A percentile compares a stretch with the other conserved stretches of the same genome.
Conservation (phyloP, 1,139 yeast species). For the Taphrina betulina region DNA sequence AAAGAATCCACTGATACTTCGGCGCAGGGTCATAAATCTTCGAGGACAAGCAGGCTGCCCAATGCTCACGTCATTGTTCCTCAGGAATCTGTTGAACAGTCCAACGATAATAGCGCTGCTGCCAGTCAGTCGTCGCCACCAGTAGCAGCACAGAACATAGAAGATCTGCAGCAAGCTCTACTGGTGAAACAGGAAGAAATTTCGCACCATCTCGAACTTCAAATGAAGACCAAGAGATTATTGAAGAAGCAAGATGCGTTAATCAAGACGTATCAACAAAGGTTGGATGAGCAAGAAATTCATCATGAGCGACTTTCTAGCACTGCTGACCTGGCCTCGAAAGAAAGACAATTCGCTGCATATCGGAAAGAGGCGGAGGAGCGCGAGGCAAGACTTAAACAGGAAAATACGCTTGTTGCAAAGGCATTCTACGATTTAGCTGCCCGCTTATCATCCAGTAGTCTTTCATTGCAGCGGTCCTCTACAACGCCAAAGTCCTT, state of each 20-base stretch:
- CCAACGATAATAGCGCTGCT: too few species aligned
- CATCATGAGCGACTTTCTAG: not conserved
- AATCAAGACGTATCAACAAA: not conserved
- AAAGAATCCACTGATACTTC: too few species aligned
- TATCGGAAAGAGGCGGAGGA: slow-evolving; percentile 5
- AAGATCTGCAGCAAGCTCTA: too few species aligned
- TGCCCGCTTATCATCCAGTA: slow-evolving; percentile 11
- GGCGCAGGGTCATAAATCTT: too few species aligned
- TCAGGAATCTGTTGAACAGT: too few species aligned
- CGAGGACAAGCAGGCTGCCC: too few species aligned
- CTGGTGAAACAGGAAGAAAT: too few species aligned
- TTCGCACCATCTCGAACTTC: too few species aligned
- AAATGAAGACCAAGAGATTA: not conserved
- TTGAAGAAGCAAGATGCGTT: slow-evolving; percentile 4
- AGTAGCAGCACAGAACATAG: too few species aligned
- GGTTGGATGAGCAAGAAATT: not conserved
- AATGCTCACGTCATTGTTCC: too few species aligned
- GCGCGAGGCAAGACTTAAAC: not conserved
- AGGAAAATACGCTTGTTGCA: slow-evolving; percentile 12
- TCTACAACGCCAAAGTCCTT: slow-evolving; percentile 2
- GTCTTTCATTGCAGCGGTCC: slow-evolving; percentile 12
- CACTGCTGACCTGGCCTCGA: not conserved
- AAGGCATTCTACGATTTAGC: slow-evolving; percentile 14
- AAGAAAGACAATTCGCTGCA: not conserved
- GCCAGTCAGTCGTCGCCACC: too few species aligned